phyloP scores from a whole-genome alignment of 371 early-diverging fungal species.

The Funneliformis caledonium region DNA sequence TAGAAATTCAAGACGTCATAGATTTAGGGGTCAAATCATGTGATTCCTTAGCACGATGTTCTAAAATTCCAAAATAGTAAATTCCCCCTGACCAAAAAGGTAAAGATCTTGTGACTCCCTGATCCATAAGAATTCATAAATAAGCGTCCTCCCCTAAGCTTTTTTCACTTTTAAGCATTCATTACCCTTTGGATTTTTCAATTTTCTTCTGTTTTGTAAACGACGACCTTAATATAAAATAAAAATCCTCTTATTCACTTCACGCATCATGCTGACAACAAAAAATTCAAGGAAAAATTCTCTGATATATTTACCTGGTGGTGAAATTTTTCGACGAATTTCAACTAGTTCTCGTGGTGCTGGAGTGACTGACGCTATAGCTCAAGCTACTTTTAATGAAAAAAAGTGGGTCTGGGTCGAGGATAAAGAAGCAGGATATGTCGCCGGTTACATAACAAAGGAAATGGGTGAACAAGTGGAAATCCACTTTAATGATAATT shows the following conservation, averaged over 20 bases:
- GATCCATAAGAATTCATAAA: no score
- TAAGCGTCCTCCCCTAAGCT: no score
- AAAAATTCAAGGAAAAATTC: not conserved
- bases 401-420: conserved; percentile 97
- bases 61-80: no score
- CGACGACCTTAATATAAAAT: not conserved
- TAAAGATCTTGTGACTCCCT: no score
- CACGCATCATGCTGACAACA: not conserved
- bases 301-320: not conserved
- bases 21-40: no score
- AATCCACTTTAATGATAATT: conserved; percentile 74
- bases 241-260: not conserved
- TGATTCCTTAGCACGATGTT: no score
- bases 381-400: conserved; percentile 79
- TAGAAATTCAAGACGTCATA: no score
- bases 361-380: conserved; percentile 68
- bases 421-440: conserved; percentile 88
- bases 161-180: no score
- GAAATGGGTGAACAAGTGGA: conserved; percentile 73
- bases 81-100: no score
- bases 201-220: not conserved
- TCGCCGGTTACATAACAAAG: conserved; percentile 80
- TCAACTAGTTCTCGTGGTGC: conserved; percentile 35
- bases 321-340: conserved; percentile 21
- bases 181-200: not conserved